These are phyloP conservation scores for Rhizoctonia solani DNA, from an alignment of 1,284 basidiomycete genomes.

Conservation along the genomic window DNA sequence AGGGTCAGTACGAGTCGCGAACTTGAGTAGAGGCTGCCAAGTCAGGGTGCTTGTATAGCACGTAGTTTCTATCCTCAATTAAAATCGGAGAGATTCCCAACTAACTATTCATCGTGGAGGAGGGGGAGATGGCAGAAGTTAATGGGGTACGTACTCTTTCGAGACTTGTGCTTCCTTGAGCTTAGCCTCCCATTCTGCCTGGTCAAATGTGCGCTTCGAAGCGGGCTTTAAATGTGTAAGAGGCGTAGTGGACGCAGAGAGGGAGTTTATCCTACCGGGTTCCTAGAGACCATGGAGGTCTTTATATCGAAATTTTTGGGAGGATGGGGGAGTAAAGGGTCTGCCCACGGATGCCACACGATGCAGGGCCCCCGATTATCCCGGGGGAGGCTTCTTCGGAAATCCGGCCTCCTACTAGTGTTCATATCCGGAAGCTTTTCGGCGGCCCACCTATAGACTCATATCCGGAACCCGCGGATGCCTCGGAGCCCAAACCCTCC, in stretches of 20 bases:
- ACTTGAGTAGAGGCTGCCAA: conserved; percentile 34
- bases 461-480: too few relatives aligned
- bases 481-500: too few relatives aligned
- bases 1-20: conserved; percentile 48
- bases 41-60: conserved; percentile 32
- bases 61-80: conserved; percentile 34
- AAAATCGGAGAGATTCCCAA: conserved; percentile 88
- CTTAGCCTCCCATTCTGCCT: conserved; percentile 52
- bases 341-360: conserved; percentile 17
- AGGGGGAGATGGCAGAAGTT: background rate
- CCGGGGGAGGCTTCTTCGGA: too few relatives aligned
- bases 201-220: conserved; percentile 27
- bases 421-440: too few relatives aligned
- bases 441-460: too few relatives aligned
- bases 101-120: conserved; percentile 59
- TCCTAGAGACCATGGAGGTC: conserved; percentile 16
- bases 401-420: too few relatives aligned
- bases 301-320: conserved; percentile 31
- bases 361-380: conserved; percentile 19
- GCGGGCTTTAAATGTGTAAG: background rate
- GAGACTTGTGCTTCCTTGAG: conserved; percentile 51
- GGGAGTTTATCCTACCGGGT: conserved; percentile 8
- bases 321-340: conserved; percentile 13
- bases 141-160: conserved; percentile 59
- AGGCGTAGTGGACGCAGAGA: background rate